Evolutionary conservation across 1,284 basidiomycete species (phyloP).

Genomic region (Leccinum fallax): DNA sequence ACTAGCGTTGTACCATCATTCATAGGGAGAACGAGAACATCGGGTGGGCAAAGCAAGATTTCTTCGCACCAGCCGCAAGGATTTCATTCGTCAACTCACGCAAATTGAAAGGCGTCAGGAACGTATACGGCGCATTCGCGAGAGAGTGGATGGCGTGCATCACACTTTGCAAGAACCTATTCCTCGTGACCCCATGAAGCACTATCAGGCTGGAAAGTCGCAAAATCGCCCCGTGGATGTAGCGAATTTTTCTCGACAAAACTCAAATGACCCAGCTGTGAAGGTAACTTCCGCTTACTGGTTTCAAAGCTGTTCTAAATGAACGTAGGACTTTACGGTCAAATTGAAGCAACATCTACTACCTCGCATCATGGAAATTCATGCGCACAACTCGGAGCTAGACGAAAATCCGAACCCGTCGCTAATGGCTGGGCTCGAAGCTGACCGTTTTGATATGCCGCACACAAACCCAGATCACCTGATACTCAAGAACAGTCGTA

Average conservation of each 20-base stretch:
- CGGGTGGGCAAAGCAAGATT: conserved; percentile 1
- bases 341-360: conserved; percentile 1
- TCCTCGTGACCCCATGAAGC: no score
- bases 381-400: not conserved
- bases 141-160: not conserved
- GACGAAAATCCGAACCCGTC: not conserved
- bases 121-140: not conserved
- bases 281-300: not conserved
- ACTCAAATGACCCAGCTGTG: not conserved
- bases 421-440: not conserved
- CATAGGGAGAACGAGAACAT: conserved; percentile 16
- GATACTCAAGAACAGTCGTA: not conserved
- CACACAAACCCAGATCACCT: not conserved
- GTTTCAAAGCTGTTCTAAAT: not conserved
- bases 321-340: not conserved
- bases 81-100: conserved; percentile 1
- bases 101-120: conserved; percentile 2
- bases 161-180: conserved; percentile 1
- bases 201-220: not conserved
- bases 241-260: not conserved
- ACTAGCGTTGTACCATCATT: not conserved
- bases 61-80: not conserved
- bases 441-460: not conserved
- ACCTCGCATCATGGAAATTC: not conserved
- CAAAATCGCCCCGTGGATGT: not conserved